phyloP scores from a whole-genome alignment of 257 asterid genomes.

The Phtheirospermum japonicum region DNA sequence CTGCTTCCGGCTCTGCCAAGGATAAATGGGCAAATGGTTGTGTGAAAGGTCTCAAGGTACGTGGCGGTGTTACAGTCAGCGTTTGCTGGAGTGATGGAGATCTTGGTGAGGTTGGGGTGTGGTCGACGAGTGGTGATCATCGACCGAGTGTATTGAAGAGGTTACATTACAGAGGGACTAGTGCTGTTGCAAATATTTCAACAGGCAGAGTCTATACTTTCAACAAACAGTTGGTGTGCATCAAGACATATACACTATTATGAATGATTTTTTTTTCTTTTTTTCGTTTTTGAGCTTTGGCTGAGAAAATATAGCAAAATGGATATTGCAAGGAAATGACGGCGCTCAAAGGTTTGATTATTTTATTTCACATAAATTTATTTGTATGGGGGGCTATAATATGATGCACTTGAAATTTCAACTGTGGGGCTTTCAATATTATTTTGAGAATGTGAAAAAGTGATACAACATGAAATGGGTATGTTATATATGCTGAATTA shows the following conservation, averaged over 20 bases:
- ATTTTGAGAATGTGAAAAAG: no score
- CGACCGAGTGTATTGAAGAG: constrained; percentile 33
- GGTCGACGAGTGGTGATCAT: constrained; percentile 35
- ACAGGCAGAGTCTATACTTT: constrained; percentile 57
- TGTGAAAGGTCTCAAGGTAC: constrained; percentile 60
- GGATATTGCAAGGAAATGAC: constrained; percentile 9
- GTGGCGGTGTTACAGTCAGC: constrained; percentile 58
- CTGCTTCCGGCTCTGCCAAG: constrained; percentile 76
- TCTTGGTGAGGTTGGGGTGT: constrained; percentile 55
- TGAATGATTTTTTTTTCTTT: not conserved
- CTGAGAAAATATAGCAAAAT: not conserved
- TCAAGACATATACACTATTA: constrained; percentile 30
- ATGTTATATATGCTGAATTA: no score
- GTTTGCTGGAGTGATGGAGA: constrained; percentile 69
- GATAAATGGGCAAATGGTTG: constrained; percentile 68
- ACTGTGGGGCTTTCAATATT: no score
- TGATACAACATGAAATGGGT: not conserved
- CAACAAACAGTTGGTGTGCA: constrained; percentile 48
- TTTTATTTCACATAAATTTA: not conserved
- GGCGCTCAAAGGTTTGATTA: not conserved
- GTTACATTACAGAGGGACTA: constrained; percentile 50
- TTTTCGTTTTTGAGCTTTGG: not conserved
- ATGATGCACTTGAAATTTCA: no score
- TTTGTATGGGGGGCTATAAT: no score
- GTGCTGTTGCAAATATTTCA: constrained; percentile 35